Conservation (phyloP, 257 asterid genomes). For the Solanum sparsipilum region DNA sequence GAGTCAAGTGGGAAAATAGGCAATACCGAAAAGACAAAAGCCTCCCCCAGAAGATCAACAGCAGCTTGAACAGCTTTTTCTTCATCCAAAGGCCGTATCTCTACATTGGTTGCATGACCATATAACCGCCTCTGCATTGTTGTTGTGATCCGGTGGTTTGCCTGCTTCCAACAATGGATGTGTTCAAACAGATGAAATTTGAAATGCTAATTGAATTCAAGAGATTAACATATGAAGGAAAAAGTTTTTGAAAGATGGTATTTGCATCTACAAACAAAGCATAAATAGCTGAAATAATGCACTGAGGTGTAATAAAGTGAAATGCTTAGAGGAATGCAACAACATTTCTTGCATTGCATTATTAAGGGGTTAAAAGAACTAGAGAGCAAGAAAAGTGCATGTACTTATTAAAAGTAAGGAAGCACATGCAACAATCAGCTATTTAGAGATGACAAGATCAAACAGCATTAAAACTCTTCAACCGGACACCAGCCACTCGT, state of each 20-base stretch:
- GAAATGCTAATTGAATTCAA: background rate
- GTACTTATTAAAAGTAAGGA: background rate
- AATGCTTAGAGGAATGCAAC: background rate
- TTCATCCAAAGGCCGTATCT: constrained; percentile 87
- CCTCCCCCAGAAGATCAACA: constrained; percentile 81
- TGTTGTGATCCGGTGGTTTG: constrained; percentile 84
- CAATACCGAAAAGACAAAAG: constrained; percentile 72
- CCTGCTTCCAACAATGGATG: constrained; percentile 30
- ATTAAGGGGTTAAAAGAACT: background rate
- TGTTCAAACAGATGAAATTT: background rate
- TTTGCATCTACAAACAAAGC: background rate
- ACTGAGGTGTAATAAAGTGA: background rate
- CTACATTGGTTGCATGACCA: constrained; percentile 90
- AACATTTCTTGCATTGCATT: background rate
- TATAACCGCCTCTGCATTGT: constrained; percentile 85
- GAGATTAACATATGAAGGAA: background rate
- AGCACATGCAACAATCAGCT: background rate
- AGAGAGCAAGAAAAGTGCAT: background rate
- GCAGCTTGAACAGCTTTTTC: constrained; percentile 98
- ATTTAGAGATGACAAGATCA: background rate
- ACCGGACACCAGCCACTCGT: background rate
- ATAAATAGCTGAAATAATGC: background rate
- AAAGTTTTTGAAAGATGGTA: background rate
- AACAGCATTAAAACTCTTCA: background rate
- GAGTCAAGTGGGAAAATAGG: constrained; percentile 3